A percentile compares a stretch with the other conserved stretches of the same genome.
phyloP scores from a whole-genome alignment of 2,329 filamentous ascomycete genomes.

The Bipolaris sorokiniana region DNA sequence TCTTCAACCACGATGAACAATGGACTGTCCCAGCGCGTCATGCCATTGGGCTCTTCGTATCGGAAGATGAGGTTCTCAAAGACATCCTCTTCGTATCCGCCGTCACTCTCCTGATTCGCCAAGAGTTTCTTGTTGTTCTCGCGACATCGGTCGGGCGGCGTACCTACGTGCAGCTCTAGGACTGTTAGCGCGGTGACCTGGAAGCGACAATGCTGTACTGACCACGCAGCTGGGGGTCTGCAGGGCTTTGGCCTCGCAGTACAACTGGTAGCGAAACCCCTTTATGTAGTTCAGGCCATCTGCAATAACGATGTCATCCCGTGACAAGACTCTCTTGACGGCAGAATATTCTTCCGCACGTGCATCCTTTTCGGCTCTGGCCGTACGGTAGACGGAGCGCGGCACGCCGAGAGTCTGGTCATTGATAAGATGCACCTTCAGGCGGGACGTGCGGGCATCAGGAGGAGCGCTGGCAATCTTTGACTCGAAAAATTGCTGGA shows the following conservation, averaged over 20 bases:
- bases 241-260: constrained; percentile 82
- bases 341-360: constrained; percentile 77
- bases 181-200: constrained; percentile 37
- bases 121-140: constrained; percentile 66
- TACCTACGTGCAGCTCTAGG: constrained; percentile 63
- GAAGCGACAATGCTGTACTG: constrained; percentile 31
- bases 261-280: constrained; percentile 84
- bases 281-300: constrained; percentile 89
- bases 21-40: constrained; percentile 84
- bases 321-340: constrained; percentile 75
- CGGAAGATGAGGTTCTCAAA: constrained; percentile 82
- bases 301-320: constrained; percentile 77
- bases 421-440: constrained; percentile 75
- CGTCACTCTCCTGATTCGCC: constrained; percentile 45
- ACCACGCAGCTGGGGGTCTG: constrained; percentile 77
- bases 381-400: constrained; percentile 75
- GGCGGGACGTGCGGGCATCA: constrained; percentile 54
- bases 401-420: constrained; percentile 73
- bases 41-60: constrained; percentile 85
- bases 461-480: constrained; percentile 59
- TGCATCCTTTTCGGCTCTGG: constrained; percentile 82
- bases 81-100: constrained; percentile 63
- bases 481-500: constrained; percentile 67
- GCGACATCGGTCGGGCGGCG: constrained; percentile 61
- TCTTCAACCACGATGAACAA: constrained; percentile 81